Conservation (phyloP, 1,284 basidiomycete genomes). For the Puccinia hordei region DNA sequence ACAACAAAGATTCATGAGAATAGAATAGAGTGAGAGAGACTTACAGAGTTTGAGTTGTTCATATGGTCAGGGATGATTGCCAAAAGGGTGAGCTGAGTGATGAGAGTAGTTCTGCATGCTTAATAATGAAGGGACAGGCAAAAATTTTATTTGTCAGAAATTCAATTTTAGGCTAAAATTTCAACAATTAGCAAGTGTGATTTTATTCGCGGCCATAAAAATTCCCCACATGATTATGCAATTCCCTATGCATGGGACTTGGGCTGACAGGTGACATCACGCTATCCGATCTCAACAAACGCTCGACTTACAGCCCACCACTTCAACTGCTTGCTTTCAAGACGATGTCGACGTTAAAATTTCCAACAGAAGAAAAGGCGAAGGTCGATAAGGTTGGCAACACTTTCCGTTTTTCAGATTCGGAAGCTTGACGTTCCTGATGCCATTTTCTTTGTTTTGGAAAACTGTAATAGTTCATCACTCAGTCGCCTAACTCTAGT, state of each 20-base stretch:
- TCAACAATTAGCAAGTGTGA: no score
- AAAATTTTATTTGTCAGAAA: no score
- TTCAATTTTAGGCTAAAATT: no score
- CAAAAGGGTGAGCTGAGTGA: no score
- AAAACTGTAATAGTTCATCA: constrained; percentile 24
- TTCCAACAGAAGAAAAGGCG: constrained; percentile 40
- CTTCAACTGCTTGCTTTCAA: not conserved
- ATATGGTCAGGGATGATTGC: no score
- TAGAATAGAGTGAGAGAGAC: no score
- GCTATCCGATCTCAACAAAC: not conserved
- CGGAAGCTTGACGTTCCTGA: not conserved
- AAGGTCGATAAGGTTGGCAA: constrained; percentile 20
- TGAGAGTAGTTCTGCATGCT: no score
- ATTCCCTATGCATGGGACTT: not conserved
- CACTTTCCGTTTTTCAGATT: not conserved
- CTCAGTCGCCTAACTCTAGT: constrained; percentile 45
- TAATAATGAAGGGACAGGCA: no score
- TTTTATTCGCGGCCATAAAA: no score
- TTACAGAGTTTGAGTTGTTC: no score
- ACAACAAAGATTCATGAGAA: no score
- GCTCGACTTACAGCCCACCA: not conserved
- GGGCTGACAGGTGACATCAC: not conserved
- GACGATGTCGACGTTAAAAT: constrained; percentile 33
- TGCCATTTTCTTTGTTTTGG: not conserved
- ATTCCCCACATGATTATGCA: constrained; percentile 1